Conservation (phyloP, 805 yeast genomes). For the Starmerella floricola region DNA sequence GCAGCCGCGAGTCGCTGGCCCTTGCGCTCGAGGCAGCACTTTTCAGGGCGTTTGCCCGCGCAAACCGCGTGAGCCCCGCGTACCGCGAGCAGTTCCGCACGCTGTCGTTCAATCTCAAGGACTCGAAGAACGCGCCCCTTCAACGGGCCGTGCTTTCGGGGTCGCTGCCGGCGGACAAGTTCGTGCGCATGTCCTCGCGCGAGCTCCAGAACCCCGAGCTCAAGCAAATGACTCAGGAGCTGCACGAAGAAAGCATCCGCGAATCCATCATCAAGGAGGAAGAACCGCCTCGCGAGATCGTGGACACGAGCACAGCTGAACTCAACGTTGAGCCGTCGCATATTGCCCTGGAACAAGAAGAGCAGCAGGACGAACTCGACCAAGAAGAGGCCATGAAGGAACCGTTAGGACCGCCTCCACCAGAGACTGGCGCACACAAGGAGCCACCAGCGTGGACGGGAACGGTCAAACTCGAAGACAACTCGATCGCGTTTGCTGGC, state of each 20-base stretch:
- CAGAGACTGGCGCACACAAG: background rate
- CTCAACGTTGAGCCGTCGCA: constrained; percentile 75
- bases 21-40: constrained; percentile 42
- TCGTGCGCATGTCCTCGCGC: constrained; percentile 56
- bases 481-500: constrained; percentile 1
- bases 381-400: constrained; percentile 8
- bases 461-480: constrained; percentile 20
- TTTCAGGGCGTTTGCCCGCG: constrained; percentile 30
- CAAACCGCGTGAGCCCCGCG: constrained; percentile 30
- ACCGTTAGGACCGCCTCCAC: constrained; percentile 19
- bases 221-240: constrained; percentile 55
- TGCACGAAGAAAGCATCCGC: constrained; percentile 54
- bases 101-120: constrained; percentile 47
- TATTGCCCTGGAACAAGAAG: constrained; percentile 54
- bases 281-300: constrained; percentile 31
- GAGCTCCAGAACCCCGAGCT: constrained; percentile 71
- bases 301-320: constrained; percentile 48
- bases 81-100: constrained; percentile 63
- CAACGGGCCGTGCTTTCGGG: constrained; percentile 47
- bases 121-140: constrained; percentile 43
- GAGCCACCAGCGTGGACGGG: constrained; percentile 12
- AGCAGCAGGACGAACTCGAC: constrained; percentile 15
- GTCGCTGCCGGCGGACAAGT: constrained; percentile 41
- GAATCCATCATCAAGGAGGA: constrained; percentile 54
- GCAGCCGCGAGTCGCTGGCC: constrained; percentile 34